Percentiles rank a stretch among this genome's conserved stretches.
These are phyloP conservation scores for Colletotrichum paranaense DNA, from an alignment of 2,329 filamentous ascomycete genomes.

Conservation along the genomic window DNA sequence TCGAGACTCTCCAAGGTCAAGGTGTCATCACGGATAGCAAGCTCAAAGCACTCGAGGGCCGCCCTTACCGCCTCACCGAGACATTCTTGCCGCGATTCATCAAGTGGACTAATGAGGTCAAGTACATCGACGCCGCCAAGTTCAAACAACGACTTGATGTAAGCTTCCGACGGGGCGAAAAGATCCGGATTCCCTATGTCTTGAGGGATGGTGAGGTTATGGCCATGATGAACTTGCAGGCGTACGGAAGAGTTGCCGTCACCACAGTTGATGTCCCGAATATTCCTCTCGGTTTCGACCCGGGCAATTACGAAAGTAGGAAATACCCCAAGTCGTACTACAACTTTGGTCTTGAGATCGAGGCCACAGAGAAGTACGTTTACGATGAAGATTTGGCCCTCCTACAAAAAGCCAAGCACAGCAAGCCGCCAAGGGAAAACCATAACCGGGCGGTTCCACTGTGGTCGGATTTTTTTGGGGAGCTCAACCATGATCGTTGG, in stretches of 20 bases:
- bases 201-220: conserved; percentile 75
- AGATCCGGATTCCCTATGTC: conserved; percentile 63
- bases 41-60: conserved; percentile 66
- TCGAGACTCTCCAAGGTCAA: conserved; percentile 59
- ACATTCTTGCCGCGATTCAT: conserved; percentile 67
- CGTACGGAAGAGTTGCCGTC: conserved; percentile 66
- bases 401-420: conserved; percentile 46
- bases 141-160: conserved; percentile 72
- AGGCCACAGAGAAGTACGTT: conserved; percentile 68
- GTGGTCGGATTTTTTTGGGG: conserved; percentile 78
- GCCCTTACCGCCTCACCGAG: conserved; percentile 72
- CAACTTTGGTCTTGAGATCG: conserved; percentile 70
- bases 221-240: conserved; percentile 74
- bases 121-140: conserved; percentile 67
- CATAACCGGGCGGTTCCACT: conserved; percentile 68
- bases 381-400: conserved; percentile 63
- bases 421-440: conserved; percentile 55
- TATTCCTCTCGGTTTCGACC: conserved; percentile 77
- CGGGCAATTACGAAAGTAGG: conserved; percentile 77
- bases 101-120: conserved; percentile 64
- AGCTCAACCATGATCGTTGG: conserved; percentile 71
- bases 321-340: conserved; percentile 74
- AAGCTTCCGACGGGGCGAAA: conserved; percentile 57
- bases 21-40: conserved; percentile 71
- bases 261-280: conserved; percentile 65